phyloP scores from a whole-genome alignment of 2,329 filamentous ascomycete genomes.

The Mollisia scopiformis region DNA sequence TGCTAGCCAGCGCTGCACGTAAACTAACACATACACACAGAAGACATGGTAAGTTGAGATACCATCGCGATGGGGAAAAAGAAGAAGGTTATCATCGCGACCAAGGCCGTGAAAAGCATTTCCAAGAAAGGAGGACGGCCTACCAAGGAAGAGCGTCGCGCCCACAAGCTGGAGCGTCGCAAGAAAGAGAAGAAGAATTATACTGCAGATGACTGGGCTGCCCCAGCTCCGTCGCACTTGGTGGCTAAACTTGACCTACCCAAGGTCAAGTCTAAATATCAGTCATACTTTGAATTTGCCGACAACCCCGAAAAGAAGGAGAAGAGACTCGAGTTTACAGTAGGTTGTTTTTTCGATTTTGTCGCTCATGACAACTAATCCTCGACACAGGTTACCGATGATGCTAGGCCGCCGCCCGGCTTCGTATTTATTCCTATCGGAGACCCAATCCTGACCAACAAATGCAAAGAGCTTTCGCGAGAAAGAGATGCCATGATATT shows the following conservation, averaged over 20 bases:
- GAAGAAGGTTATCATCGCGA: slow-evolving; percentile 20
- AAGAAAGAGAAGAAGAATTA: slow-evolving; percentile 31
- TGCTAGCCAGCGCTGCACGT: slow-evolving; percentile 20
- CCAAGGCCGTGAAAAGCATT: slow-evolving; percentile 9
- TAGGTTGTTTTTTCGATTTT: slow-evolving; percentile 39
- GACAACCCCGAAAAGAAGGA: slow-evolving; percentile 64
- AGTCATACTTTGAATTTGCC: slow-evolving; percentile 65
- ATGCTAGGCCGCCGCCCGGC: slow-evolving; percentile 57
- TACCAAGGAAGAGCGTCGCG: slow-evolving; percentile 29
- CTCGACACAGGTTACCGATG: slow-evolving; percentile 51
- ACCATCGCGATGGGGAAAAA: slow-evolving; percentile 21
- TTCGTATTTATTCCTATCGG: slow-evolving; percentile 66
- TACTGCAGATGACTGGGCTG: slow-evolving; percentile 33
- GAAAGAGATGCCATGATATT: slow-evolving; percentile 66
- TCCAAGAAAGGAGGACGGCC: not conserved
- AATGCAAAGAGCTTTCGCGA: slow-evolving; percentile 67
- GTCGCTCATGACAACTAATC: slow-evolving; percentile 15
- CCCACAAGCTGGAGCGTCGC: slow-evolving; percentile 31
- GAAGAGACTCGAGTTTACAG: slow-evolving; percentile 65
- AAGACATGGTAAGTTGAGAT: slow-evolving; percentile 21
- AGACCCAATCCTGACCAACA: slow-evolving; percentile 60
- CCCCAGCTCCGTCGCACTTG: slow-evolving; percentile 33
- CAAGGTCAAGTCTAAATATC: slow-evolving; percentile 52
- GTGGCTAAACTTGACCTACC: slow-evolving; percentile 36
- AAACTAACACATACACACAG: slow-evolving; percentile 22